phyloP scores from a whole-genome alignment of 257 asterid genomes.

The Solanum dulcamara region DNA sequence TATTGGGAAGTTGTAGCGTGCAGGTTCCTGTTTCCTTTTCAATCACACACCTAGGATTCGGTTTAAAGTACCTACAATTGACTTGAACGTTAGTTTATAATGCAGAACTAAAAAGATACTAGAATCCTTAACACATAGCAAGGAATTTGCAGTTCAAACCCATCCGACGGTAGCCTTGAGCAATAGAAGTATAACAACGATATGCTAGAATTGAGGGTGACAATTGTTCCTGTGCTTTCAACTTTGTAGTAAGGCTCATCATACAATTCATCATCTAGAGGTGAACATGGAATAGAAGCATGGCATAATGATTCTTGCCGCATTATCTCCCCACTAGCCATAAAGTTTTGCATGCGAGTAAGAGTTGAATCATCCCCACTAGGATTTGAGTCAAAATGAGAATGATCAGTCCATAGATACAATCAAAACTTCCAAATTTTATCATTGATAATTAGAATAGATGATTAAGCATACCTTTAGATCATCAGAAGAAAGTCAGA shows the following conservation, averaged over 20 bases:
- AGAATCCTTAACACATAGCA: neutral
- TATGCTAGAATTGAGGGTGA: conserved; percentile 58
- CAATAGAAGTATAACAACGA: conserved; percentile 56
- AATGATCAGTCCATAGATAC: neutral
- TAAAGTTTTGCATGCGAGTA: conserved; percentile 31
- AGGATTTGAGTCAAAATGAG: neutral
- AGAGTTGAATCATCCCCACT: conserved; percentile 43
- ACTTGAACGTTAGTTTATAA: neutral
- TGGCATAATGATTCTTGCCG: conserved; percentile 50
- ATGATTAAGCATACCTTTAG: conserved; percentile 52
- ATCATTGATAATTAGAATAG: too few species aligned
- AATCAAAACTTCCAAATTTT: neutral
- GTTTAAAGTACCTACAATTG: conserved; percentile 54
- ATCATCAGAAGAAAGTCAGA: conserved; percentile 68
- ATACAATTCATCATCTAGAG: conserved; percentile 22
- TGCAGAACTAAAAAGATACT: neutral
- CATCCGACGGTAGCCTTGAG: conserved; percentile 70
- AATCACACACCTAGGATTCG: conserved; percentile 47
- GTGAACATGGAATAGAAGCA: conserved; percentile 55
- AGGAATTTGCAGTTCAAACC: conserved; percentile 28
- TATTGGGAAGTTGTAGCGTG: conserved; percentile 52
- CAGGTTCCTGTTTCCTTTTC: conserved; percentile 33
- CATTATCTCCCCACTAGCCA: conserved; percentile 59
- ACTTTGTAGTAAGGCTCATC: conserved; percentile 48
- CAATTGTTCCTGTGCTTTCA: conserved; percentile 48